Evolutionary conservation across 441 rosid species (phyloP).

Genomic region (Heliophila coronopifolia): DNA sequence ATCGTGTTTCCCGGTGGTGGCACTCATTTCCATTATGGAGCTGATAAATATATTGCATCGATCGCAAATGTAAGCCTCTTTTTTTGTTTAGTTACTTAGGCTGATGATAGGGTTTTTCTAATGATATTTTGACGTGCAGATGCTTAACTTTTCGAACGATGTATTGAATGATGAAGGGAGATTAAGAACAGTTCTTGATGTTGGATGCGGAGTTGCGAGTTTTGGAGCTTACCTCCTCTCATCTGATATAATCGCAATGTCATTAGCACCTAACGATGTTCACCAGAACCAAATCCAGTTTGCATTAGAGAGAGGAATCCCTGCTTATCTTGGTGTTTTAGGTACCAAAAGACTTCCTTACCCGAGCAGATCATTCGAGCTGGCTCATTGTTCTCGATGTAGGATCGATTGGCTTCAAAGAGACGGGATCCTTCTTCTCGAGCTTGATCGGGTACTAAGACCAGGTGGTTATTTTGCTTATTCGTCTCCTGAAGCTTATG

Average conservation of each 20-base stretch:
- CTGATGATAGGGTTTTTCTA: background rate
- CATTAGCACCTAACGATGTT: conserved; percentile 95
- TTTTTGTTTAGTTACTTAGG: background rate
- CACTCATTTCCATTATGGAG: conserved; percentile 98
- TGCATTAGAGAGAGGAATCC: conserved; percentile 97
- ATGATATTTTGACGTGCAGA: conserved; percentile 36
- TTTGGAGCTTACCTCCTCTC: conserved; percentile 93
- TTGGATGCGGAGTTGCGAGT: conserved; percentile 98
- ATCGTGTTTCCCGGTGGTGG: conserved; percentile 94
- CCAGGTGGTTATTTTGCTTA: conserved; percentile 99
- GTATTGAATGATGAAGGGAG: conserved; percentile 72
- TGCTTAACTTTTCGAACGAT: conserved; percentile 82
- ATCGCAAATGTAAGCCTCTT: conserved; percentile 73
- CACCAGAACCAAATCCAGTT: conserved; percentile 99
- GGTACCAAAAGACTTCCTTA: conserved; percentile 97
- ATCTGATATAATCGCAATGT: conserved; percentile 76
- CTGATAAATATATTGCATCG: conserved; percentile 89
- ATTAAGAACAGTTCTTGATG: conserved; percentile 80
- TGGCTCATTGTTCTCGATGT: conserved; percentile 97
- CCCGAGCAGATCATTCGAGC: conserved; percentile 97
- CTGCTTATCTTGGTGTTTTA: conserved; percentile 93
- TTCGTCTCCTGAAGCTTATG: conserved; percentile 98
- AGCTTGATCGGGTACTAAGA: conserved; percentile 88
- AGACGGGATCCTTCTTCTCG: conserved; percentile 96
- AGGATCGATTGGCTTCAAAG: conserved; percentile 99